These are phyloP conservation scores for Penicillium manginii DNA, from an alignment of 495 filamentous ascomycete species.

Conservation along the genomic window DNA sequence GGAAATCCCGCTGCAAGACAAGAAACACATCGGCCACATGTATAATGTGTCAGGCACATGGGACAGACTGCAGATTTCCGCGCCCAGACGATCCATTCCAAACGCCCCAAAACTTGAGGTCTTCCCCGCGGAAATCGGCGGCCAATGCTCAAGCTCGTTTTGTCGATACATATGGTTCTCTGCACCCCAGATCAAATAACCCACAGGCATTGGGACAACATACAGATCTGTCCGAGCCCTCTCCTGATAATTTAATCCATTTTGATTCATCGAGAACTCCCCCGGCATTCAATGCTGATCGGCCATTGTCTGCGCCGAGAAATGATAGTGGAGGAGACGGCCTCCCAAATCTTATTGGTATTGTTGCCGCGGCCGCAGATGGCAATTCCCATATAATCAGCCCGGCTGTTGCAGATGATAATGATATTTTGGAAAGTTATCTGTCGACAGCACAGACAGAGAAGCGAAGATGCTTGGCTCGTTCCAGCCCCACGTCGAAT, in stretches of 20 bases:
- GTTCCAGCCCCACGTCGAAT: constrained; percentile 11
- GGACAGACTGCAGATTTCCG: constrained; percentile 31
- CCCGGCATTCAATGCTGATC: neutral
- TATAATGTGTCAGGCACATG: constrained; percentile 31
- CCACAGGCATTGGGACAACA: neutral
- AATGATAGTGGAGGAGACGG: constrained; percentile 3
- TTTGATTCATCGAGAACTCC: neutral
- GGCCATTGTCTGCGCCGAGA: neutral
- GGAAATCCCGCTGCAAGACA: constrained; percentile 33
- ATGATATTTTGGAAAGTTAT: constrained; percentile 35
- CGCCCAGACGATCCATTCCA: constrained; percentile 7
- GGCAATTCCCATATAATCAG: constrained; percentile 37
- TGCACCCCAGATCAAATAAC: neutral
- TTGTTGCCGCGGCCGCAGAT: constrained; percentile 23
- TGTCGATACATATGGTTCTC: neutral
- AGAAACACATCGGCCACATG: constrained; percentile 15
- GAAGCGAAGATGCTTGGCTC: constrained; percentile 39
- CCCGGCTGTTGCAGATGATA: constrained; percentile 37
- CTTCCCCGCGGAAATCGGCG: constrained; percentile 14
- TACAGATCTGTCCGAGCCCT: neutral
- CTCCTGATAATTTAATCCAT: neutral
- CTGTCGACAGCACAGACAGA: constrained; percentile 9
- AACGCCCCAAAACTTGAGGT: neutral
- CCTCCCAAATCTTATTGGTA: constrained; percentile 17
- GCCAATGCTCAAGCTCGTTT: constrained; percentile 1